A percentile compares a stretch with the other conserved stretches of the same genome.
phyloP scores from a whole-genome alignment of 2,329 filamentous ascomycete genomes.

The Epichloe elymi region DNA sequence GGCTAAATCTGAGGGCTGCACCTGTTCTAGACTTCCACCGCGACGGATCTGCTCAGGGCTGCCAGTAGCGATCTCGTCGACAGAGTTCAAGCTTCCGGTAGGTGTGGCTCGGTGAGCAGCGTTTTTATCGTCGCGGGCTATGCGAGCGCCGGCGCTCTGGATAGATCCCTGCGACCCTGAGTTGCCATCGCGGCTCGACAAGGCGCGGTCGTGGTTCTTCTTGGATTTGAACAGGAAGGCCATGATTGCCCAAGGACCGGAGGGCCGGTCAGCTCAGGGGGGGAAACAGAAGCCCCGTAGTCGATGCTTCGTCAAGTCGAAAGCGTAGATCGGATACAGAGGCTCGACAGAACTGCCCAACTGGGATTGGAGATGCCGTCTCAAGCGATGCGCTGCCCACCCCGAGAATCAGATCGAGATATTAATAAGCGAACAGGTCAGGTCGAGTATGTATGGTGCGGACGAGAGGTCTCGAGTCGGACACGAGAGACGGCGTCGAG shows the following conservation, averaged over 20 bases:
- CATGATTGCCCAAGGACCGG: slow-evolving; percentile 42
- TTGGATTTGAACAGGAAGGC: slow-evolving; percentile 76
- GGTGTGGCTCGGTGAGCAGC: slow-evolving; percentile 51
- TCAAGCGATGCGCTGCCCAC: background rate
- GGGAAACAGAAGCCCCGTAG: background rate
- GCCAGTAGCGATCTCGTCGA: slow-evolving; percentile 42
- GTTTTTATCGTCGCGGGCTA: slow-evolving; percentile 40
- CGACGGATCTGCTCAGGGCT: slow-evolving; percentile 54
- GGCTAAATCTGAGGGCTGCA: slow-evolving; percentile 24
- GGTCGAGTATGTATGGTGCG: background rate
- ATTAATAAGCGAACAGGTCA: background rate
- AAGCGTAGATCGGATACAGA: background rate
- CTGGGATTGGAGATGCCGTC: background rate
- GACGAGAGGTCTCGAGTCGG: background rate
- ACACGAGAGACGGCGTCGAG: slow-evolving; percentile 5
- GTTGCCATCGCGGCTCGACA: slow-evolving; percentile 41
- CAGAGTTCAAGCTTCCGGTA: slow-evolving; percentile 64
- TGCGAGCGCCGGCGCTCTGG: slow-evolving; percentile 34
- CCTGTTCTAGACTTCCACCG: slow-evolving; percentile 37
- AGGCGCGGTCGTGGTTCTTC: slow-evolving; percentile 54
- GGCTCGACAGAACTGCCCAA: background rate
- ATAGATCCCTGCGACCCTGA: slow-evolving; percentile 34
- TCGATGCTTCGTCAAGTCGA: background rate
- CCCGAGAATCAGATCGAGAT: background rate
- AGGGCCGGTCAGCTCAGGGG: slow-evolving; percentile 17